Conservation (phyloP, 805 yeast species). For the Hanseniaspora lachancei region DNA sequence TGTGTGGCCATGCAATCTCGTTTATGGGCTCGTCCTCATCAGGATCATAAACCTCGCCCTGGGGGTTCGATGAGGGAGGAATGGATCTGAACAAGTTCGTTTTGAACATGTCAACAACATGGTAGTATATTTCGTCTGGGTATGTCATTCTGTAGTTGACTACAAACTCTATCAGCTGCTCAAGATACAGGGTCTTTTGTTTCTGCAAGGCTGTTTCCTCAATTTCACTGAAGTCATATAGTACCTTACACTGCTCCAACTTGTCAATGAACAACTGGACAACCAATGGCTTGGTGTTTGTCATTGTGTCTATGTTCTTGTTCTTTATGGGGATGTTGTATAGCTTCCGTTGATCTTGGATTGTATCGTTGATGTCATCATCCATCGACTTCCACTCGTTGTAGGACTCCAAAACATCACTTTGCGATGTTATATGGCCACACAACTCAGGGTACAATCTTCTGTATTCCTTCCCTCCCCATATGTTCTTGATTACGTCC, state of each 20-base stretch:
- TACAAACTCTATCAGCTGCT: conserved; percentile 75
- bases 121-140: conserved; percentile 81
- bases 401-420: background rate
- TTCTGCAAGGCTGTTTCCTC: conserved; percentile 25
- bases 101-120: conserved; percentile 80
- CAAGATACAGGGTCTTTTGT: background rate
- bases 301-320: conserved; percentile 11
- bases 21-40: conserved; percentile 97
- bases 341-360: background rate
- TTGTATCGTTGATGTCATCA: conserved; percentile 5
- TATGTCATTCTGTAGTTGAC: conserved; percentile 69
- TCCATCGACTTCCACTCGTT: background rate
- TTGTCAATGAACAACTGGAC: conserved; percentile 57
- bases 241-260: conserved; percentile 84
- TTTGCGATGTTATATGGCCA: background rate
- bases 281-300: conserved; percentile 23
- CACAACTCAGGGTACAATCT: background rate
- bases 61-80: conserved; percentile 95
- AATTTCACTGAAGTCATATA: conserved; percentile 90
- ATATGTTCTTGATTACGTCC: conserved; percentile 45
- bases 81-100: conserved; percentile 85
- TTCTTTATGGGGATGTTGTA: conserved; percentile 8
- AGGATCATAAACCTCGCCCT: conserved; percentile 92
- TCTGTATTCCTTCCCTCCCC: background rate
- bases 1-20: conserved; percentile 97